phyloP scores from a whole-genome alignment of 306 rosid genomes.

The Cicer bijugum region DNA sequence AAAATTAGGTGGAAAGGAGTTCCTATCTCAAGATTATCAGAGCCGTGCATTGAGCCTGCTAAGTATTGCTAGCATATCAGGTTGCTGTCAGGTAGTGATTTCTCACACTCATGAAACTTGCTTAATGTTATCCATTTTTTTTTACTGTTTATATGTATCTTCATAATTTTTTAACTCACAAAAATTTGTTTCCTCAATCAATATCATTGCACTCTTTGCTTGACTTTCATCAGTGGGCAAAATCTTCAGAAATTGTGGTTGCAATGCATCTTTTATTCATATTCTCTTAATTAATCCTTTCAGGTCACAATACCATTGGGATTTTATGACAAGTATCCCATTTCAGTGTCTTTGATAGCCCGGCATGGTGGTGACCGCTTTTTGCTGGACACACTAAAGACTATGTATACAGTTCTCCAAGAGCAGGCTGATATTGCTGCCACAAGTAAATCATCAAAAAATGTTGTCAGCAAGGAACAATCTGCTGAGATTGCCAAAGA shows the following conservation, averaged over 20 bases:
- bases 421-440: conserved; percentile 82
- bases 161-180: not conserved
- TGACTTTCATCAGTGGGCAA: not conserved
- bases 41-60: conserved; percentile 67
- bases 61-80: conserved; percentile 94
- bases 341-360: conserved; percentile 90
- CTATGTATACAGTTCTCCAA: conserved; percentile 68
- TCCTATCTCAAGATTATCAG: conserved; percentile 70
- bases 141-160: not conserved
- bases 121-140: not conserved
- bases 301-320: conserved; percentile 95
- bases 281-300: conserved; percentile 41
- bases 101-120: conserved; percentile 35
- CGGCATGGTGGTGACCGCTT: conserved; percentile 95
- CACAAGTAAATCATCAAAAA: conserved; percentile 66
- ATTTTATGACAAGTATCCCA: conserved; percentile 69
- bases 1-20: conserved; percentile 84
- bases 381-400: conserved; percentile 75
- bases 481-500: conserved; percentile 93
- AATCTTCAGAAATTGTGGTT: not conserved
- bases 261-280: conserved; percentile 36
- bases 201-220: not conserved
- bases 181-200: conserved; percentile 17
- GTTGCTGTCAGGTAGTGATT: conserved; percentile 87
- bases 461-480: conserved; percentile 70